Evolutionary conservation across 192 early-diverging fungal genomes (phyloP), one percentile per base, ranked within the genome.

Genomic region (Backusella westeae): DNA sequence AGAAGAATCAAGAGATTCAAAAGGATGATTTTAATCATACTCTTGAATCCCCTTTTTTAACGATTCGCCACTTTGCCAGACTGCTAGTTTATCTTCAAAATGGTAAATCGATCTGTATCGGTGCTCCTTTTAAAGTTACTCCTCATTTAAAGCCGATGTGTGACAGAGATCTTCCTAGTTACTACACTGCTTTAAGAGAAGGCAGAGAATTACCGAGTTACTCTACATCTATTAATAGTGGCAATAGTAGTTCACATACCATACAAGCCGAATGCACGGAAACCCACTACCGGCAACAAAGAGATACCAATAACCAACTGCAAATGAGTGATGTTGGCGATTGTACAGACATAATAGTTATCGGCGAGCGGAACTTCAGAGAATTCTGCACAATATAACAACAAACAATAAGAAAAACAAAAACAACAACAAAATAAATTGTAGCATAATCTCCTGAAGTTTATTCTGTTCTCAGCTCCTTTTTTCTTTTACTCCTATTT

Each of bases 11-110:
- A 35, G 21, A 12, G n/a, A 32, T 80, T 32, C 56, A 49, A 26
- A 68, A 35, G 19, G 46, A 46, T 41, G 1, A 38, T 70, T 49
- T 75, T 63, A 46, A 46, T 19, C 39, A 76, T 29, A 67, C 80
- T 7, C 65, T 81, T n/a, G 80, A 81, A 34, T 77, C 80, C 3
- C 76, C 80, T 14, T 81, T 77, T 56, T 49, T 81, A 19, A 56
- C 46, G 0, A 42, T 81, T 7, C 29, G 72, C 36, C 76, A 81
- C 15, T 81, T 68, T 38, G 53, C 77, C 17, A 72, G 76, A 14
- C 23, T 81, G 7, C 39, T 73, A 4, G 71, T 81, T 52, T 78
- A 78, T 67, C 56, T 63, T 63, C 23, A 63, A 4, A 69, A 23
- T 39, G 21, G 68, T 23, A 3, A 7, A 69, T 68, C 66, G 10